phyloP scores from a whole-genome alignment of 2,329 filamentous ascomycete genomes.

The Aspergillus unguis region DNA sequence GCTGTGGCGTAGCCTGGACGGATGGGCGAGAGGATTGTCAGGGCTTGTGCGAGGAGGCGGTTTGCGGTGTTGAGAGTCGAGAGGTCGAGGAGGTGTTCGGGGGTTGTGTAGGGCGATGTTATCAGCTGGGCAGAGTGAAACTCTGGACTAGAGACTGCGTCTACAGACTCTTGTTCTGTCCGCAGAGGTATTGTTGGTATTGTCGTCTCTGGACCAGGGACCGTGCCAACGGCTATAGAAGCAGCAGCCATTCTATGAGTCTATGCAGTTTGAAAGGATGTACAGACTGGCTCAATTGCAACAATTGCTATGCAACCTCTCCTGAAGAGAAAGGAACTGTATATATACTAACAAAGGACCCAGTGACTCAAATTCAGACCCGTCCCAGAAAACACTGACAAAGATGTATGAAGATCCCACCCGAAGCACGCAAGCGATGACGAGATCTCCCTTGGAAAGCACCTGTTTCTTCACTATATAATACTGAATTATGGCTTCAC shows the following conservation, averaged over 20 bases:
- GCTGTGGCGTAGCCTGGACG: constrained; percentile 73
- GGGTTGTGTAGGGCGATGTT: constrained; percentile 72
- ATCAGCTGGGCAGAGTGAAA: constrained; percentile 37
- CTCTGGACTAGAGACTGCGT: background rate
- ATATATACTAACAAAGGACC: constrained; percentile 3
- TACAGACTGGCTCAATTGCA: background rate
- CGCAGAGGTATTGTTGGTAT: background rate
- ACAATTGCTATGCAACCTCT: background rate
- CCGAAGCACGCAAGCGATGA: constrained; percentile 22
- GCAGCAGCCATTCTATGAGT: constrained; percentile 9
- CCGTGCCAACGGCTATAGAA: background rate
- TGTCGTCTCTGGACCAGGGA: background rate
- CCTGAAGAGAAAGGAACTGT: background rate
- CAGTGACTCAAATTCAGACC: background rate
- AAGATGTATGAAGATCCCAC: constrained; percentile 10
- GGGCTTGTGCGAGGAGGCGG: constrained; percentile 67
- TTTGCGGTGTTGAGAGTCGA: constrained; percentile 62
- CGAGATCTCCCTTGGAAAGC: constrained; percentile 6
- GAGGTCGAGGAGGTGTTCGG: constrained; percentile 70
- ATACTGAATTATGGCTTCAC: too few relatives aligned
- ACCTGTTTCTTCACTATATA: background rate
- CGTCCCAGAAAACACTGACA: background rate
- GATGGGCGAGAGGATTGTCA: constrained; percentile 61
- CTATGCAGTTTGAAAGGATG: background rate
- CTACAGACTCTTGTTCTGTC: background rate